Evolutionary conservation across 2,329 filamentous ascomycete genomes (phyloP).

Genomic region (Pseudocercospora cruenta): DNA sequence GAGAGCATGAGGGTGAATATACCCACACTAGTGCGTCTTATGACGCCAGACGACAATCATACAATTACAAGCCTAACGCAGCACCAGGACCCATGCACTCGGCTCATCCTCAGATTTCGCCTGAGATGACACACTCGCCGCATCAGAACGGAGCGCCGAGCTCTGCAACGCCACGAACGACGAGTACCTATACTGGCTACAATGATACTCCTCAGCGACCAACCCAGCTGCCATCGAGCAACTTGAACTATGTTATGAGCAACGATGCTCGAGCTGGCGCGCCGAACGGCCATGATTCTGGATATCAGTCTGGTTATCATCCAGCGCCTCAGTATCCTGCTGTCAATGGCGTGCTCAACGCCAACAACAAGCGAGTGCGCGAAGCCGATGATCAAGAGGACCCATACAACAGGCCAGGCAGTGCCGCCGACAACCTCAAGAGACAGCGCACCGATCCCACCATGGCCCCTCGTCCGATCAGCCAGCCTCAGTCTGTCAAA

Average conservation of each 20-base stretch:
- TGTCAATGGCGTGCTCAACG: slow-evolving; percentile 63
- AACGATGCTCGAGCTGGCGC: slow-evolving; percentile 66
- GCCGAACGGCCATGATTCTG: slow-evolving; percentile 53
- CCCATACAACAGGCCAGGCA: slow-evolving; percentile 66
- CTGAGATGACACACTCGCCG: slow-evolving; percentile 82
- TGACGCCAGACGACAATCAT: slow-evolving; percentile 70
- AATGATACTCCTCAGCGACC: slow-evolving; percentile 81
- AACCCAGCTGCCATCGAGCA: slow-evolving; percentile 70
- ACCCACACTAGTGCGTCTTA: slow-evolving; percentile 77
- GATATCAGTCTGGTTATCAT: slow-evolving; percentile 68
- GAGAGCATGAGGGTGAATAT: slow-evolving; percentile 69
- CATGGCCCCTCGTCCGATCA: slow-evolving; percentile 33
- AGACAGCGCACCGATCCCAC: slow-evolving; percentile 69
- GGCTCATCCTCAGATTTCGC: slow-evolving; percentile 73
- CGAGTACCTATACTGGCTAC: slow-evolving; percentile 69
- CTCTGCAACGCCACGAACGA: slow-evolving; percentile 81
- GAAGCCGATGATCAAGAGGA: slow-evolving; percentile 67
- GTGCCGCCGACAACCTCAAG: slow-evolving; percentile 68
- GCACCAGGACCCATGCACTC: slow-evolving; percentile 65
- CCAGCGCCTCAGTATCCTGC: slow-evolving; percentile 57
- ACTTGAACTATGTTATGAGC: slow-evolving; percentile 86
- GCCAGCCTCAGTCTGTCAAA: slow-evolving; percentile 39
- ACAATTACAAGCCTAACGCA: slow-evolving; percentile 73
- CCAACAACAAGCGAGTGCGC: slow-evolving; percentile 63
- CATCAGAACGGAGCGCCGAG: slow-evolving; percentile 76